phyloP scores from a whole-genome alignment of 192 early-diverging fungal species.

The Dissophora ornata region DNA sequence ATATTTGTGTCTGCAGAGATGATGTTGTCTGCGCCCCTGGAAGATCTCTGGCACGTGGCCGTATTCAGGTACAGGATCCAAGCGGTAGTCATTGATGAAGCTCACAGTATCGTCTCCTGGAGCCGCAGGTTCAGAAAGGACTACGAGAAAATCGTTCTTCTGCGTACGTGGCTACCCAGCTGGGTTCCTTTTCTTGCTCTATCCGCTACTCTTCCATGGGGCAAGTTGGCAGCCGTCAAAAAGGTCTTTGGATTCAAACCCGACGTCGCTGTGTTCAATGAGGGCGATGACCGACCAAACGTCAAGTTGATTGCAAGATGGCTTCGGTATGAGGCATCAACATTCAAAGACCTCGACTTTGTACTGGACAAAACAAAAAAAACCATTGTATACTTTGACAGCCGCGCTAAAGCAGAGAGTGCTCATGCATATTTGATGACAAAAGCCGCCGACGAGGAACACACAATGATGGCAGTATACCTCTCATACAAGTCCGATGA shows the following conservation, averaged over 20 bases:
- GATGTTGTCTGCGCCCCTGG: not conserved
- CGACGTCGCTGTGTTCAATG: too few relatives aligned
- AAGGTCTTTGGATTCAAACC: too few relatives aligned
- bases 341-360: constrained; percentile 4
- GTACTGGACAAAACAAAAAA: not conserved
- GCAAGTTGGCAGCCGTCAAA: too few relatives aligned
- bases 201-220: too few relatives aligned
- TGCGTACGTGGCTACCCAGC: too few relatives aligned
- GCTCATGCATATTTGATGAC: not conserved
- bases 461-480: not conserved
- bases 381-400: constrained; percentile 20
- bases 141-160: too few relatives aligned
- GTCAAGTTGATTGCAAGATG: not conserved
- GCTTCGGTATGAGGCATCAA: not conserved
- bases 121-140: too few relatives aligned
- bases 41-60: not conserved
- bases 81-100: too few relatives aligned
- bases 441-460: not conserved
- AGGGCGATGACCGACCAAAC: constrained; percentile 9
- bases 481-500: constrained; percentile 6
- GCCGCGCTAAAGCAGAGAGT: not conserved
- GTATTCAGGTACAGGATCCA: not conserved
- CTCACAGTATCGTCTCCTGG: too few relatives aligned
- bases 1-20: not conserved
- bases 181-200: too few relatives aligned